Evolutionary conservation across 2,329 filamentous ascomycete genomes (phyloP), one percentile per base, ranked within the genome.

Genomic region (Aspergillus brunneoviolaceus): DNA sequence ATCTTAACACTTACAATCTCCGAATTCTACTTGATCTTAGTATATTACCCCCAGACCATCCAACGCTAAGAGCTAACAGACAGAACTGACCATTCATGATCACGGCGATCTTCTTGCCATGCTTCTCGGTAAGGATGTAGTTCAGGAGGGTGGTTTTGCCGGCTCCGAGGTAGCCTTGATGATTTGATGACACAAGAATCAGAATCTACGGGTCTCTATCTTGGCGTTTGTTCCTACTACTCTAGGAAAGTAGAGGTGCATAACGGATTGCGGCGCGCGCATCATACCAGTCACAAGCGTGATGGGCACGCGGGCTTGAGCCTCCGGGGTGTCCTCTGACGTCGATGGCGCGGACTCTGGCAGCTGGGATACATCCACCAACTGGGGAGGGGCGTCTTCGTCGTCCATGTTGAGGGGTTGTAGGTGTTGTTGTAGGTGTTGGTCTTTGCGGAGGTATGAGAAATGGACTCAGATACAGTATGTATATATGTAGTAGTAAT

Each of bases 41-140:
- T 25, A 57, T 51, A 45, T n/a, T 5, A 5, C 16, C 4, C 5
- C 5, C 19, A 49, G 14, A 29, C 14, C 19, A 14, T 29, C 21
- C 49, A 47, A 4, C 0, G n/a, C 25, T 27, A 33, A 35, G 14
- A 12, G 4, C 21, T 54, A 45, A 21, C n/a, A 29, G 42, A 11
- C 11, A 27, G 82, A 74, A 82, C 74, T 72, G 70, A 78, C 91
- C 92, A 76, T 99, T 99, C 80, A 99, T 86, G 59, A 99, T 98
- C 14, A 99, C 95, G 11, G 95, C 95, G 74, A 99, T 95, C 72
- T 92, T 96, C 82, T 98, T 98, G 75, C 94, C 94, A 82, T 99
- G 95, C 62, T 94, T 89, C 60, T 93, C 92, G 29, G 90, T 96
- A 55, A 99, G 81, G 63, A 99, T 98, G 75, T 98, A 96, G 75